Base-by-base conservation (phyloP, 257 asterid genomes). In the Fraxinus excelsior region DNA sequence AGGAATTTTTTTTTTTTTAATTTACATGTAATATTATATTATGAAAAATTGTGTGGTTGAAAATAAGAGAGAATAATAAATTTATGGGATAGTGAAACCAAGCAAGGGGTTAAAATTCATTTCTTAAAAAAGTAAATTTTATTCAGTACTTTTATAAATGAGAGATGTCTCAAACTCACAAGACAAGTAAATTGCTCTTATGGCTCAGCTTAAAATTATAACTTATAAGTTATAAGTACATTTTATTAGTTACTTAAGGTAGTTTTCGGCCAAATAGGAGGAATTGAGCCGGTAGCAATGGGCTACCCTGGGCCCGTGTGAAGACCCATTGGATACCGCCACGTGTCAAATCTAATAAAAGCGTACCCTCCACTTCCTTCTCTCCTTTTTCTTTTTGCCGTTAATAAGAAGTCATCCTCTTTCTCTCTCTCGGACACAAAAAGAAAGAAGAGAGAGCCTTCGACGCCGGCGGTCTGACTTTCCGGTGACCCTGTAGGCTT, bases 361-460 rank as follows among this genome's bases (percentile, higher is more conserved):
- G 82, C 62, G 81, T 70, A 67, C 80, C 82, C 75, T 21, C 64
- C n/a, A 40, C 32, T 9, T 46, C 44, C 18, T 60, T 13, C 37
- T 12, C 70, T 77, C 67, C 72, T 79, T 44, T 56, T 51, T 46
- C 53, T 74, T 81, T 77, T 82, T 79, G 84, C 88, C 88, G 87
- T 90, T 88, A 85, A 87, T 81, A 84, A 85, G 82, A 62, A 58
- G 83, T 70, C 85, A 42, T 14, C 18, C 51, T 62, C 74, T 64
- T 82, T 80, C 82, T 56, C 83, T 80, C 82, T 56, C 83, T 72
- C 68, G 71, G 67, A 73, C 71, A 29, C 81, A 72, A 2, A 80
- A 42, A 79, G 82, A 82, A 67, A 75, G 35, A 73, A 60, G 42
- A 74, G 83, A 80, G 82, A 77, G 81, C 51, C 18, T 42, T 12